phyloP scores from a whole-genome alignment of 495 filamentous ascomycete genomes.

The Tuber calosporum region DNA sequence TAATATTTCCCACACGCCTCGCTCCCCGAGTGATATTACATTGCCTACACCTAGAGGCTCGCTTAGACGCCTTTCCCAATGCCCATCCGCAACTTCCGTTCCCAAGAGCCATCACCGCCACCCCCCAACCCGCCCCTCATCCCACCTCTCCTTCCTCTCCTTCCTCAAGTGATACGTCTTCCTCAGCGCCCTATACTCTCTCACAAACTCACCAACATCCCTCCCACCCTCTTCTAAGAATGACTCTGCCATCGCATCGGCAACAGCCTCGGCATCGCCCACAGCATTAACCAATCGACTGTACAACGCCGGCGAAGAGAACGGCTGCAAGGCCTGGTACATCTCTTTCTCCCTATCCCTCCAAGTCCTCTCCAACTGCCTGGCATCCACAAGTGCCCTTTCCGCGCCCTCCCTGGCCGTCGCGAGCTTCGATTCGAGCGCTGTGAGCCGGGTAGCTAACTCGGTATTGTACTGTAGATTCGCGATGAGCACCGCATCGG shows the following conservation, averaged over 20 bases:
- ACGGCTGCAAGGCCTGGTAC: conserved; percentile 75
- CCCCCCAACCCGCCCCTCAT: conserved; percentile 85
- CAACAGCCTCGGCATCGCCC: conserved; percentile 74
- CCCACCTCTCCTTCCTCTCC: conserved; percentile 85
- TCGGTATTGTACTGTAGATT: conserved; percentile 63
- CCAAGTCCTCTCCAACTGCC: conserved; percentile 86
- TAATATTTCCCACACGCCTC: background rate
- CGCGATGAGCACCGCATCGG: conserved; percentile 51
- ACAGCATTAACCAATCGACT: conserved; percentile 66
- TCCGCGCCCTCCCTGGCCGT: conserved; percentile 62
- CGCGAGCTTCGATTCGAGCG: conserved; percentile 55
- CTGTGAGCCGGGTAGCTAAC: conserved; percentile 55
- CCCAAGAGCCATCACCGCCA: conserved; percentile 57
- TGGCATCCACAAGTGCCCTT: conserved; percentile 70
- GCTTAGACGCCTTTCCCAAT: background rate
- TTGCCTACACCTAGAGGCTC: background rate
- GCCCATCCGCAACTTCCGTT: background rate
- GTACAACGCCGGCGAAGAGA: conserved; percentile 76
- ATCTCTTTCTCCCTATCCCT: conserved; percentile 77
- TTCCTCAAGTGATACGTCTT: conserved; percentile 64
- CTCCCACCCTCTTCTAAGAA: conserved; percentile 62
- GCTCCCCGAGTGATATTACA: background rate
- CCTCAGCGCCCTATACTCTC: conserved; percentile 67
- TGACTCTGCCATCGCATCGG: conserved; percentile 77
- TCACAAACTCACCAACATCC: conserved; percentile 76